Conservation (phyloP, 208 protist species). For the Leishmania amazonensis region DNA sequence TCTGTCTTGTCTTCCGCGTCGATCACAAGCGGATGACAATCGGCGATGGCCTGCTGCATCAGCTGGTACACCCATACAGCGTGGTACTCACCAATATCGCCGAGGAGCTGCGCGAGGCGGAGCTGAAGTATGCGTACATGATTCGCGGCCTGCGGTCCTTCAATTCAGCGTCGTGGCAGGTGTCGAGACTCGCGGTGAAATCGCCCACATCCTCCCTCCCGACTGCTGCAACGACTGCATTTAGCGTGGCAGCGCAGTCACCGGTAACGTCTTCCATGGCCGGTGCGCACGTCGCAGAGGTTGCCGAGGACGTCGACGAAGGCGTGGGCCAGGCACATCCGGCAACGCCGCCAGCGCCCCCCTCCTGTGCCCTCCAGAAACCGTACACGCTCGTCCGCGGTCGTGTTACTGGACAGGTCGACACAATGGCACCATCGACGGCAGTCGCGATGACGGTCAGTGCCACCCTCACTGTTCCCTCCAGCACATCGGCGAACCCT, state of each 20-base stretch:
- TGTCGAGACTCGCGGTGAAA: neutral
- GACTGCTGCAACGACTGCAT: neutral
- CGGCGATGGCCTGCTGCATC: conserved; percentile 45
- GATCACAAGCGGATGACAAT: conserved; percentile 57
- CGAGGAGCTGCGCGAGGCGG: conserved; percentile 73
- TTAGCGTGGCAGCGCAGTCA: neutral
- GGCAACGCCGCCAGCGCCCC: neutral
- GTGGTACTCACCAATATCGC: conserved; percentile 76
- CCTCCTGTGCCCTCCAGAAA: neutral
- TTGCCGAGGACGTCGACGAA: conserved; percentile 1
- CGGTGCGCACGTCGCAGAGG: neutral
- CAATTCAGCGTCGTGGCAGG: neutral
- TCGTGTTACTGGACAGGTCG: neutral
- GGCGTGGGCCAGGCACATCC: neutral
- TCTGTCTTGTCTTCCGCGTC: conserved; percentile 79
- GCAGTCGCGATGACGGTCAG: neutral
- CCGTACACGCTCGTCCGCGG: neutral
- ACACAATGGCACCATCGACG: neutral
- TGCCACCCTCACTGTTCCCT: neutral
- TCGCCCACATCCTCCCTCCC: conserved; percentile 1
- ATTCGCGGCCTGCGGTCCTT: conserved; percentile 46
- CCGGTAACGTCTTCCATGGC: neutral
- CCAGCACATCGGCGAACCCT: conserved; percentile 2
- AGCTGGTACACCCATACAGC: conserved; percentile 71
- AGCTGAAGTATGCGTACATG: conserved; percentile 78